Evolutionary conservation across 2,329 filamentous ascomycete species (phyloP).

Genomic region (Fonsecaea pedrosoi): DNA sequence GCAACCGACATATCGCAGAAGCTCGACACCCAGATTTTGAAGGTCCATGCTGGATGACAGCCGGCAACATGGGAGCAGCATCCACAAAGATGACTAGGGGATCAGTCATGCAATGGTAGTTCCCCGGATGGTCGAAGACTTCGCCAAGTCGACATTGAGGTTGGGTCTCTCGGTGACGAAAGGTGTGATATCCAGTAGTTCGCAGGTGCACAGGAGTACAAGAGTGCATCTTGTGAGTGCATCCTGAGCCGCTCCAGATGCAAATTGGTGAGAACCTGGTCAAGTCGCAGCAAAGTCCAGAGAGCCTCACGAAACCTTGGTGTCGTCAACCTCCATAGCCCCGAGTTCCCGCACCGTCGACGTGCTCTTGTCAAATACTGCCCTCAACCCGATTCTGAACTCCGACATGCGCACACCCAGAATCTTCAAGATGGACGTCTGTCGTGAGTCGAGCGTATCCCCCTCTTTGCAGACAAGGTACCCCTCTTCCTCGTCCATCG

Average conservation of each 20-base stretch:
- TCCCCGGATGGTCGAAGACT: background rate
- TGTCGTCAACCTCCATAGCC: conserved; percentile 52
- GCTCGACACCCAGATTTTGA: background rate
- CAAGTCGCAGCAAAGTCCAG: no score
- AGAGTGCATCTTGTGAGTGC: no score
- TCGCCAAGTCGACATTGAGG: background rate
- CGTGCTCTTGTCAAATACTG: conserved; percentile 59
- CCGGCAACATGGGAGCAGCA: background rate
- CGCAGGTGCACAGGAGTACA: no score
- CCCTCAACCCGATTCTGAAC: conserved; percentile 81
- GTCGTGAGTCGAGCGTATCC: conserved; percentile 82
- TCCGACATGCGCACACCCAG: conserved; percentile 91
- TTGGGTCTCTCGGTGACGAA: background rate
- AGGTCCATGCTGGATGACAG: background rate
- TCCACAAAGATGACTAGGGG: background rate
- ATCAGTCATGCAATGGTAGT: background rate
- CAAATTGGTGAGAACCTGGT: background rate
- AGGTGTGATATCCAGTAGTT: no score
- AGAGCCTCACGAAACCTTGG: background rate
- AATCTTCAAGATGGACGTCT: conserved; percentile 91
- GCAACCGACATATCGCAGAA: background rate
- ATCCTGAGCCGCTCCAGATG: background rate
- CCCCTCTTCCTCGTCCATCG: conserved; percentile 50
- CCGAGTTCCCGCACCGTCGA: conserved; percentile 50
- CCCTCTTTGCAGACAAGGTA: conserved; percentile 86